These are phyloP conservation scores for Boletus pseudopeckii DNA, from an alignment of 768 basidiomycete genomes.

Conservation along the genomic window DNA sequence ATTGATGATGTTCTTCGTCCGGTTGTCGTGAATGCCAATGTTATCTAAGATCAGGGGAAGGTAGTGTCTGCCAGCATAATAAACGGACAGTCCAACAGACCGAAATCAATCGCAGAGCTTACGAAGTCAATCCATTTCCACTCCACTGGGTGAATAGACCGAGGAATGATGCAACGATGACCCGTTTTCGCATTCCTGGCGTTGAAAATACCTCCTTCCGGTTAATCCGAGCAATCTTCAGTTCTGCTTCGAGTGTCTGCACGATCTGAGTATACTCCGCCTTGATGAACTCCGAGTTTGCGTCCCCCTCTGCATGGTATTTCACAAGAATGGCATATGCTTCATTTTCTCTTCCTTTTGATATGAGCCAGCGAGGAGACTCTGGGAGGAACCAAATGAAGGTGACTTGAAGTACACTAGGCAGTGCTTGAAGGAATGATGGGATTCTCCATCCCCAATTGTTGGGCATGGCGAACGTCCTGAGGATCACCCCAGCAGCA, in stretches of 20 bases:
- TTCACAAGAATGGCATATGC: constrained; percentile 47
- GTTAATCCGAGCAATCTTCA: not conserved
- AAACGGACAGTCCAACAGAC: not conserved
- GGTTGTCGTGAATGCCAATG: constrained; percentile 20
- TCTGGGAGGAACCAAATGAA: constrained; percentile 62
- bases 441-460: constrained; percentile 71
- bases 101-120: not conserved
- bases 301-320: constrained; percentile 61
- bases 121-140: constrained; percentile 14
- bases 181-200: constrained; percentile 15
- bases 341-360: constrained; percentile 50
- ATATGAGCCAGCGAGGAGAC: constrained; percentile 63
- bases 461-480: constrained; percentile 55
- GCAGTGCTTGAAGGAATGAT: constrained; percentile 52
- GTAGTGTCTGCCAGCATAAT: constrained; percentile 2
- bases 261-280: constrained; percentile 58
- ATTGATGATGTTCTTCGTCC: constrained; percentile 15
- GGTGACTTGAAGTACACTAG: constrained; percentile 48
- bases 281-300: constrained; percentile 48
- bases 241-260: constrained; percentile 42
- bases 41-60: constrained; percentile 14
- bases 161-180: constrained; percentile 10
- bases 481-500: constrained; percentile 55
- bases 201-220: constrained; percentile 2
- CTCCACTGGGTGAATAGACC: constrained; percentile 15